Percentiles rank a stretch among this genome's conserved stretches.
Conservation (phyloP, 1,284 basidiomycete genomes). For the Pseudozyma tsukubaensis region DNA sequence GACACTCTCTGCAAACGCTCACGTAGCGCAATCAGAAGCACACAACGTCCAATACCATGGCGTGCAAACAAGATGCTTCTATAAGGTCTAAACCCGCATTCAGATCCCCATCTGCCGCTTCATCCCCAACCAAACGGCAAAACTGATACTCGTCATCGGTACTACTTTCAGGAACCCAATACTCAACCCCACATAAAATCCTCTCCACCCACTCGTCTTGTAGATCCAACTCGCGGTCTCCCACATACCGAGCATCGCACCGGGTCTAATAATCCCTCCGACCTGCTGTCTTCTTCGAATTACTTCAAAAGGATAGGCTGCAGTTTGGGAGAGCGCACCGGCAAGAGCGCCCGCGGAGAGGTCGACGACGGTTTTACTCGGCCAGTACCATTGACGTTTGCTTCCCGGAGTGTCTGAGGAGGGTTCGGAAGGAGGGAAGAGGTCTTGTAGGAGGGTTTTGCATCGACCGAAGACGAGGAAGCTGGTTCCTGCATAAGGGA, state of each 20-base stretch:
- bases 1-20: neutral
- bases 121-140: conserved; percentile 67
- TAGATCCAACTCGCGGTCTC: conserved; percentile 74
- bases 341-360: conserved; percentile 89
- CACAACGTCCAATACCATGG: neutral
- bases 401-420: conserved; percentile 11
- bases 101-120: conserved; percentile 66
- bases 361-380: conserved; percentile 70
- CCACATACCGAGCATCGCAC: conserved; percentile 59
- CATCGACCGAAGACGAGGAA: conserved; percentile 76
- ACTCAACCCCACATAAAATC: conserved; percentile 91
- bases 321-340: conserved; percentile 87
- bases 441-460: conserved; percentile 57
- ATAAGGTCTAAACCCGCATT: neutral
- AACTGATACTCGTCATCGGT: conserved; percentile 80
- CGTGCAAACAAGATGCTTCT: too few species aligned
- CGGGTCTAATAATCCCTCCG: conserved; percentile 73
- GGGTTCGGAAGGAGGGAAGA: conserved; percentile 52
- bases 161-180: conserved; percentile 97
- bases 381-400: conserved; percentile 53
- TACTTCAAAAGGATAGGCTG: conserved; percentile 96
- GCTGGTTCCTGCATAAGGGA: conserved; percentile 95
- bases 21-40: too few species aligned
- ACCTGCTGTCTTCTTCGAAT: conserved; percentile 95
- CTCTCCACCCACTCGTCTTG: conserved; percentile 79